Base-by-base conservation (phyloP, 176 grass and related monocot genomes). In the Phragmites australis region DNA sequence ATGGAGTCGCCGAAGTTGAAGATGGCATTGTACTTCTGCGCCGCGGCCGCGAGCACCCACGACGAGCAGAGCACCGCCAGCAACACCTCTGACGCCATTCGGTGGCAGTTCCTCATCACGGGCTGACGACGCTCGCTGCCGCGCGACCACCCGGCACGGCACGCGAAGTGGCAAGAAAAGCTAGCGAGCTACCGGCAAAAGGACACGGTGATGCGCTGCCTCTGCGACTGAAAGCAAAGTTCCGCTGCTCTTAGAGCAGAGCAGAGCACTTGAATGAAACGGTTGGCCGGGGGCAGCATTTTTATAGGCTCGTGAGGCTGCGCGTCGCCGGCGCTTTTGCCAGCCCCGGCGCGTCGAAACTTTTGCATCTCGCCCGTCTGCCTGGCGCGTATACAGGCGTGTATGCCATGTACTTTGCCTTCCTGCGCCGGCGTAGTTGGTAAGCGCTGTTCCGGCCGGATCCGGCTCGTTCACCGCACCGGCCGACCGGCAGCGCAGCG, bases 1-100 rank as follows among this genome's bases (percentile, higher is more conserved):
- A 93, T 87, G 15, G 91, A 93, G 82, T 93, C 91, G 19, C 91
- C 91, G 82, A 93, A 93, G 91, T 77, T 93, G 81, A 67, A 93
- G 70, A 93, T 52, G 59, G 91, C 91, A 84, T 88, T 87, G 87
- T 93, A 93, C 19, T 39, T 87, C 81, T 85, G 88, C 66, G 84
- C 85, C 72, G 40, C 65, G 59, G 54, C 21, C 15, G 10, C 2
- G 0, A 63, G 31, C 3, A 6, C 14, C 65, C 19, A 1, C 53
- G n/a, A 69, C 70, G 21, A 0, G 32, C 81, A 84, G 60, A 81
- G 10, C 81, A 53, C 2, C 68, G 14, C 18, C 14, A 44, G 6
- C 49, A 52, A 2, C 74, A 2, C 17, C 77, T 11, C 1, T 54
- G 6, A 6, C 23, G 16, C 5, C 73, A 1, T 0, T 31, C 55